phyloP scores from a whole-genome alignment of 2,329 filamentous ascomycete genomes.

The Grosmannia penicillata region DNA sequence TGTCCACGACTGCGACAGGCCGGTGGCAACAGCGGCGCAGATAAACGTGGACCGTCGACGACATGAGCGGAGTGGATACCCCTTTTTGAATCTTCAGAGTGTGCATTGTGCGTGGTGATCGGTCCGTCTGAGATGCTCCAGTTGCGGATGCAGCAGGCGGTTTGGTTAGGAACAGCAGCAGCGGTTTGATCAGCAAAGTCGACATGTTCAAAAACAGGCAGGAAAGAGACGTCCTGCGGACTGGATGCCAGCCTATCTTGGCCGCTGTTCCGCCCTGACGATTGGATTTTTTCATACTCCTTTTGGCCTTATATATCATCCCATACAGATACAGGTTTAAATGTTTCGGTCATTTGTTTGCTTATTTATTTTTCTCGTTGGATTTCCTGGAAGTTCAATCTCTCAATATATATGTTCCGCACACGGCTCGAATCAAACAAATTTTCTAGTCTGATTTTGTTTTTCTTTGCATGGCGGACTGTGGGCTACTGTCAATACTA shows the following conservation, averaged over 20 bases:
- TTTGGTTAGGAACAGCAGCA: background rate
- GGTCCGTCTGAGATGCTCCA: too few species aligned
- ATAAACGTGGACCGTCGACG: constrained; percentile 1
- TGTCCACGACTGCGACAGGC: background rate
- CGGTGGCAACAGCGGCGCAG: background rate
- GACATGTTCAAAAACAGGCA: background rate
- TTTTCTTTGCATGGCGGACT: background rate
- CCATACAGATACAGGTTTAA: constrained; percentile 8
- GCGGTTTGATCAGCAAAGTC: background rate
- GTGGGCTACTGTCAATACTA: too few species aligned
- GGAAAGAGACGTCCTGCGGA: too few species aligned
- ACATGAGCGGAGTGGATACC: constrained; percentile 11
- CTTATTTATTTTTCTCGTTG: constrained; percentile 8
- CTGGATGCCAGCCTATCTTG: background rate
- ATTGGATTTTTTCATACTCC: background rate
- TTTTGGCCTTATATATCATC: constrained; percentile 1
- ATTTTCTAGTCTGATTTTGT: background rate
- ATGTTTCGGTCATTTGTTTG: constrained; percentile 11
- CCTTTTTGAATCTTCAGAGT: constrained; percentile 7
- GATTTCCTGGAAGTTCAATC: constrained; percentile 8
- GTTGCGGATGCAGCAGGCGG: background rate
- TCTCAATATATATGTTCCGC: background rate
- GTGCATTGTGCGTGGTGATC: constrained; percentile 1
- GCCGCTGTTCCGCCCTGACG: background rate
- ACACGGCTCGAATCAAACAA: background rate